Evolutionary conservation across 176 grass and related monocot species (phyloP).

Genomic region (Rhynchospora pubera): DNA sequence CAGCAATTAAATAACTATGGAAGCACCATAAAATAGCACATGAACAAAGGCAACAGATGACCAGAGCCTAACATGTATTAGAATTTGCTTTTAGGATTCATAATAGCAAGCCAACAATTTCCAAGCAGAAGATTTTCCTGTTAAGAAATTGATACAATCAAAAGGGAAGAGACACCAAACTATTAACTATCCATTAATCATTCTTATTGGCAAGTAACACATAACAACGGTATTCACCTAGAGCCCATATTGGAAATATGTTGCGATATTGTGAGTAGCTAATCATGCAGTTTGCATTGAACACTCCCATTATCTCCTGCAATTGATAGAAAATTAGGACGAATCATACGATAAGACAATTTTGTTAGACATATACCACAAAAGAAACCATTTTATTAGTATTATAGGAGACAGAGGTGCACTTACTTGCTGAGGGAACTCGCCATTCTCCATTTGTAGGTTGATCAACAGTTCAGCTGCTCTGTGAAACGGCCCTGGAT

Average conservation of each 20-base stretch:
- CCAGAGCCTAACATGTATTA: no score
- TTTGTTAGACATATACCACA: neutral
- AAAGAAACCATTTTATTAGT: neutral
- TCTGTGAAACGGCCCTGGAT: constrained; percentile 56
- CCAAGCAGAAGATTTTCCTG: neutral
- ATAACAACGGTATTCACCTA: constrained; percentile 23
- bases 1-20: no score
- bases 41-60: no score
- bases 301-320: constrained; percentile 44
- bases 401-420: neutral
- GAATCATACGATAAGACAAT: neutral
- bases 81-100: neutral
- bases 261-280: constrained; percentile 50
- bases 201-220: constrained; percentile 13
- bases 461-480: constrained; percentile 75
- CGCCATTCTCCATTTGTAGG: constrained; percentile 64
- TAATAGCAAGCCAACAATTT: neutral
- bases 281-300: constrained; percentile 32
- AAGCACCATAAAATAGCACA: no score
- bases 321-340: neutral
- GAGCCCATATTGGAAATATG: constrained; percentile 40
- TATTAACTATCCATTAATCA: neutral
- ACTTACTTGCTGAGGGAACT: constrained; percentile 95
- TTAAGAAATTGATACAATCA: neutral
- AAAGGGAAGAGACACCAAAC: neutral